phyloP scores from a whole-genome alignment of 768 basidiomycete genomes.

The Pleurotus tuber-regium region DNA sequence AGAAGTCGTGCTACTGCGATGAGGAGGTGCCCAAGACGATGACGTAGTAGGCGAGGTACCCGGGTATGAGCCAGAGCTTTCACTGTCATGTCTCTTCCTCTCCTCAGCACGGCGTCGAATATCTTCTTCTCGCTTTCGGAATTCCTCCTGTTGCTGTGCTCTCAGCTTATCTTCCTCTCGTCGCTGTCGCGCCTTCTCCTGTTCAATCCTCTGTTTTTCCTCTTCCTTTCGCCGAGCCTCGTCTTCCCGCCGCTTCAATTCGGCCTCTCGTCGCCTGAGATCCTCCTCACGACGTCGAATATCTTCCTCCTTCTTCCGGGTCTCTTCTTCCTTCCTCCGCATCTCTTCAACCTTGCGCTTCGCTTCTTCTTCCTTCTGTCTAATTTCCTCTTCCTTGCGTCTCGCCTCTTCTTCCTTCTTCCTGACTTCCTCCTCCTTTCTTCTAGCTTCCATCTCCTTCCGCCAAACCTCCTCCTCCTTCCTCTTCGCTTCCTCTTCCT shows the following conservation, averaged over 20 bases:
- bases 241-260: slow-evolving; percentile 31
- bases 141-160: slow-evolving; percentile 36
- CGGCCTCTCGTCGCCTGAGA: slow-evolving; percentile 32
- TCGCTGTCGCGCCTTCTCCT: slow-evolving; percentile 21
- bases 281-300: slow-evolving; percentile 25
- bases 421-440: slow-evolving; percentile 23
- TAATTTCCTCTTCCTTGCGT: slow-evolving; percentile 27
- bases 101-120: slow-evolving; percentile 41
- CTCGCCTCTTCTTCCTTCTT: slow-evolving; percentile 24
- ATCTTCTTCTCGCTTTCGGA: slow-evolving; percentile 41
- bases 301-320: slow-evolving; percentile 25
- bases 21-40: slow-evolving; percentile 26
- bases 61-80: slow-evolving; percentile 20
- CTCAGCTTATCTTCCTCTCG: slow-evolving; percentile 28
- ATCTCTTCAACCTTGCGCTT: slow-evolving; percentile 22
- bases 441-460: slow-evolving; percentile 20
- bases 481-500: slow-evolving; percentile 11
- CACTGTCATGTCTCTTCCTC: slow-evolving; percentile 42
- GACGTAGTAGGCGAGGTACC: slow-evolving; percentile 24
- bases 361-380: slow-evolving; percentile 17
- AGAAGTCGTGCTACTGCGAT: slow-evolving; percentile 21
- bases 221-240: slow-evolving; percentile 22
- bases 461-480: slow-evolving; percentile 20
- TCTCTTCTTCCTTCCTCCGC: slow-evolving; percentile 24
- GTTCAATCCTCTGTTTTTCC: slow-evolving; percentile 20